phyloP scores from a whole-genome alignment of 164 flowering plant genomes.

The Nymphaea thermarum region DNA sequence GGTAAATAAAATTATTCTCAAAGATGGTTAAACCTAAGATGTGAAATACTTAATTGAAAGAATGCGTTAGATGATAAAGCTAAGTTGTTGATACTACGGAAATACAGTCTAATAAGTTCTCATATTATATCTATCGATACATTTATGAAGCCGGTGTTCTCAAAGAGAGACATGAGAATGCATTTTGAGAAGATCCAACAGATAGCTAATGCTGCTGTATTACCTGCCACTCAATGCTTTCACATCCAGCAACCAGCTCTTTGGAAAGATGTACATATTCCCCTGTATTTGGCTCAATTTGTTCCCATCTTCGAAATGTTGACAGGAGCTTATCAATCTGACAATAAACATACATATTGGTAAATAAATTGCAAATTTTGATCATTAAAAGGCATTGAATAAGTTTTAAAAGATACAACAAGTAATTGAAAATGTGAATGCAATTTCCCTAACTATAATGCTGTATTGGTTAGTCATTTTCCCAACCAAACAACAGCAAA shows the following conservation, averaged over 20 bases:
- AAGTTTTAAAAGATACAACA: not conserved
- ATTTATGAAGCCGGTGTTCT: not conserved
- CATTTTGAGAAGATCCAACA: not conserved
- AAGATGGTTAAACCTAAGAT: not conserved
- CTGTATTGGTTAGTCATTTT: not conserved
- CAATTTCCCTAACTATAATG: not conserved
- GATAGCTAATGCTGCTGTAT: not conserved
- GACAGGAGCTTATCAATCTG: conserved; percentile 81
- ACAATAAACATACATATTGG: not conserved
- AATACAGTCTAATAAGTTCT: not conserved
- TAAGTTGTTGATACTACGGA: not conserved
- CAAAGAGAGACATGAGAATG: not conserved
- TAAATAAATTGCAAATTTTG: not conserved
- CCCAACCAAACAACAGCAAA: not conserved
- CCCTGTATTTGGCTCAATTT: conserved; percentile 31
- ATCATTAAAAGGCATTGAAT: not conserved
- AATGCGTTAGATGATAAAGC: not conserved
- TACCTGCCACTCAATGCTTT: conserved; percentile 98
- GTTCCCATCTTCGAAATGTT: conserved; percentile 71
- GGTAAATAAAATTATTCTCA: not conserved
- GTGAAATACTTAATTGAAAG: not conserved
- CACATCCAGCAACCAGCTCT: conserved; percentile 61
- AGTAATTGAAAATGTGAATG: not conserved
- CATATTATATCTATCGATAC: too few species aligned
- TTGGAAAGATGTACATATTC: conserved; percentile 43